Conservation (phyloP, 2,329 filamentous ascomycete genomes). For the Fusarium vanettenii region DNA sequence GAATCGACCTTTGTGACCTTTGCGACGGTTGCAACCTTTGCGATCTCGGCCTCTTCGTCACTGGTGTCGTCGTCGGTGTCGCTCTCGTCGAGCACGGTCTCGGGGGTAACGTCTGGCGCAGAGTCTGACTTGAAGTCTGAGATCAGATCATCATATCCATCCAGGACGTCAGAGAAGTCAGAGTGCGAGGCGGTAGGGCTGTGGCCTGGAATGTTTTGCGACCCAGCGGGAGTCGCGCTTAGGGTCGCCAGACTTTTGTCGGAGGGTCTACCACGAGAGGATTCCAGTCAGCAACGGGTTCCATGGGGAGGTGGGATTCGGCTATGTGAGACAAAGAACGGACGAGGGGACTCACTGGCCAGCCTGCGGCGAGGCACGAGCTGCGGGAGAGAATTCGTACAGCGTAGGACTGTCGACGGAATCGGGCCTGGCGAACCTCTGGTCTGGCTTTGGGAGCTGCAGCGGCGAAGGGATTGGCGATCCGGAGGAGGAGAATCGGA, state of each 20-base stretch:
- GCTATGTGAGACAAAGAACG: constrained; percentile 13
- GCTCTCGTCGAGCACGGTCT: constrained; percentile 41
- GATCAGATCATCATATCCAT: constrained; percentile 58
- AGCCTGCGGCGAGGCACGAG: constrained; percentile 30
- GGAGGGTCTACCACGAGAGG: constrained; percentile 37
- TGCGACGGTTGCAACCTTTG: constrained; percentile 4
- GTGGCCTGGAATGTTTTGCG: constrained; percentile 54
- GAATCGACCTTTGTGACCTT: constrained; percentile 32
- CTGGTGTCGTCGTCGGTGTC: constrained; percentile 39
- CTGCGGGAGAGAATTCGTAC: constrained; percentile 64
- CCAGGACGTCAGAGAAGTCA: constrained; percentile 54
- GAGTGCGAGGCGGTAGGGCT: constrained; percentile 60
- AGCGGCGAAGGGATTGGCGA: constrained; percentile 47
- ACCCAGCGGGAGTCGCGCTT: constrained; percentile 36
- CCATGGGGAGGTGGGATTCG: constrained; percentile 8
- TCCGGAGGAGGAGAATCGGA: constrained; percentile 43
- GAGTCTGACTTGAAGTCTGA: constrained; percentile 48
- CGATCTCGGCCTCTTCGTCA: neutral
- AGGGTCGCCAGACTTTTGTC: constrained; percentile 40
- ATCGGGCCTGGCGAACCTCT: constrained; percentile 65
- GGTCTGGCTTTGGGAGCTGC: constrained; percentile 61
- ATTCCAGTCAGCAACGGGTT: constrained; percentile 45
- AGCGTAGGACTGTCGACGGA: constrained; percentile 71
- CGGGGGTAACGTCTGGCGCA: constrained; percentile 40
- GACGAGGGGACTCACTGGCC: constrained; percentile 42